These are phyloP conservation scores for Trichomonascaceae sp. DNA, from an alignment of 1,139 yeast genomes.

Conservation along the genomic window DNA sequence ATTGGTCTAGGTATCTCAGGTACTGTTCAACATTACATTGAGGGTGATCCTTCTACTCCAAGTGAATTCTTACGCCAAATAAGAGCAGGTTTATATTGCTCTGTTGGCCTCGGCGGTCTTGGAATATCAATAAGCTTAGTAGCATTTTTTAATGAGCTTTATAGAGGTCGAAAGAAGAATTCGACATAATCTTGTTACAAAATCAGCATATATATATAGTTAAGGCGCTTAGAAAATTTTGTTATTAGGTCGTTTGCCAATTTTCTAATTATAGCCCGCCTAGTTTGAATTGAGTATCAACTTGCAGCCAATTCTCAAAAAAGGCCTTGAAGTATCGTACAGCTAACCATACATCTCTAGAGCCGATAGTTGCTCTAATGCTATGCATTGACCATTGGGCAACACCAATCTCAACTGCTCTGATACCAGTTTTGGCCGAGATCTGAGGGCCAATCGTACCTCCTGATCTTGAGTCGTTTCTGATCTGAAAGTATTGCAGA, in stretches of 20 bases:
- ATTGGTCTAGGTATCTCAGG: slow-evolving; percentile 62
- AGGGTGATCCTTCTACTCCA: not conserved
- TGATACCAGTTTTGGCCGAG: slow-evolving; percentile 78
- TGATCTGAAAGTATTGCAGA: slow-evolving; percentile 54
- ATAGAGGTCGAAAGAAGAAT: not conserved
- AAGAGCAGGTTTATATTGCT: slow-evolving; percentile 5
- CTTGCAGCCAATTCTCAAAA: slow-evolving; percentile 45
- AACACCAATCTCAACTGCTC: slow-evolving; percentile 86
- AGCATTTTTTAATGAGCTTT: not conserved
- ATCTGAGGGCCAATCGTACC: slow-evolving; percentile 93
- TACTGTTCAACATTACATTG: slow-evolving; percentile 44
- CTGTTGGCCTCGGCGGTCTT: slow-evolving; percentile 7
- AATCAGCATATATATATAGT: not conserved
- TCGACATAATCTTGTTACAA: not conserved
- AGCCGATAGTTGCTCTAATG: slow-evolving; percentile 90
- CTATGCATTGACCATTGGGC: slow-evolving; percentile 95
- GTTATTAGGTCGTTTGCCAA: not conserved
- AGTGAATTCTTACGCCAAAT: slow-evolving; percentile 1
- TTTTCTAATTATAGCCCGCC: slow-evolving; percentile 25
- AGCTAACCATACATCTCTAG: slow-evolving; percentile 65
- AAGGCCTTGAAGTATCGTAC: slow-evolving; percentile 61
- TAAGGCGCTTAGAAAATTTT: not conserved
- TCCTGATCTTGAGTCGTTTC: slow-evolving; percentile 91
- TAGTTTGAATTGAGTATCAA: slow-evolving; percentile 28
- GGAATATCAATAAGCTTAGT: slow-evolving; percentile 1